Evolutionary conservation across 1,284 basidiomycete genomes (phyloP).

Genomic region (Austroboletus niveus): DNA sequence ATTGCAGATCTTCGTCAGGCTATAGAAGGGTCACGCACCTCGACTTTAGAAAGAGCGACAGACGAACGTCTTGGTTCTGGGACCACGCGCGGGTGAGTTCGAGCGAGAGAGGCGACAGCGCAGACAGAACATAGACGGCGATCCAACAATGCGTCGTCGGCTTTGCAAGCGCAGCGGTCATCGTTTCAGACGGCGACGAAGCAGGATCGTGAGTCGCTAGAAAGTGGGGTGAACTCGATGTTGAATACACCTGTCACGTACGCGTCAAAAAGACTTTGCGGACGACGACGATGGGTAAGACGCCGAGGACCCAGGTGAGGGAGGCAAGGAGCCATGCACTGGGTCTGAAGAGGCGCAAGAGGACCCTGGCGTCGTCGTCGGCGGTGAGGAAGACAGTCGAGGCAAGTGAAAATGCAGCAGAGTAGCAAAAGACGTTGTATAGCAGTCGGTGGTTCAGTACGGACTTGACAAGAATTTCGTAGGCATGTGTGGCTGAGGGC

Average conservation of each 20-base stretch:
- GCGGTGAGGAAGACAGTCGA: no score
- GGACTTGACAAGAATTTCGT: no score
- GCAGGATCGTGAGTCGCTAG: no score
- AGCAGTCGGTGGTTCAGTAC: no score
- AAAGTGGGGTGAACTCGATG: no score
- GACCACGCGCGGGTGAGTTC: conserved; percentile 38
- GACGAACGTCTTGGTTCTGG: conserved; percentile 38
- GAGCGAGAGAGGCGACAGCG: conserved; percentile 39
- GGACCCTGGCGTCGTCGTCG: no score
- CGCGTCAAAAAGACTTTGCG: not conserved
- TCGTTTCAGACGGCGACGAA: no score
- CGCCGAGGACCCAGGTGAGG: conserved; percentile 38
- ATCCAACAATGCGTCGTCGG: conserved; percentile 43
- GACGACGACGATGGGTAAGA: conserved; percentile 21
- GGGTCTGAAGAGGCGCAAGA: not conserved
- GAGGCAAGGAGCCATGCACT: conserved; percentile 32
- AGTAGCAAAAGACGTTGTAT: no score
- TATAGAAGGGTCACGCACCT: not conserved
- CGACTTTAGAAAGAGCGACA: conserved; percentile 49
- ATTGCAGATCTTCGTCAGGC: not conserved
- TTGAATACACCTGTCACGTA: no score
- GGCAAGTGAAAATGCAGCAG: no score
- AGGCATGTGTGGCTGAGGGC: no score
- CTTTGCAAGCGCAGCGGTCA: conserved; percentile 29
- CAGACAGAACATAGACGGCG: conserved; percentile 44